Conservation (phyloP, 2,329 filamentous ascomycete species). For the Dryadomyces quercivorus region DNA sequence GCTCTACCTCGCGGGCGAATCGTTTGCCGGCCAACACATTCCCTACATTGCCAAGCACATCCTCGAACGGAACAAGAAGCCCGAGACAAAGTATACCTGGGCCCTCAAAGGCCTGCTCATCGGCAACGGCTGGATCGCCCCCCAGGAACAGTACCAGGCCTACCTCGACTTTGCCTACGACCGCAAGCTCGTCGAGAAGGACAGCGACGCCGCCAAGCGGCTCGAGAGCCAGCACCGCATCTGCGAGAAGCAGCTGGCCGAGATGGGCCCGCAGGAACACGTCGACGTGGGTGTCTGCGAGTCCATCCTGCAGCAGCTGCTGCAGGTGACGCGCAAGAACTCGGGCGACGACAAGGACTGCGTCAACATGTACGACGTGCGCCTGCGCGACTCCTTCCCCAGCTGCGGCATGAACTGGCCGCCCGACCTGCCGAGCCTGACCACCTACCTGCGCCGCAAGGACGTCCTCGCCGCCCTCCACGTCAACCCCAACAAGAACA, state of each 20-base stretch:
- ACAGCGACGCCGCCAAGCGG: conserved; percentile 47
- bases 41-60: conserved; percentile 93
- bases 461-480: conserved; percentile 75
- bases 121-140: conserved; percentile 95
- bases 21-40: conserved; percentile 92
- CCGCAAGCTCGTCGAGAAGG: conserved; percentile 57
- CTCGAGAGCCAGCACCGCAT: conserved; percentile 57
- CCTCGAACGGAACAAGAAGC: conserved; percentile 69
- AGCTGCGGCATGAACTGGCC: conserved; percentile 98
- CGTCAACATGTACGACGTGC: conserved; percentile 94
- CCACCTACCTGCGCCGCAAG: conserved; percentile 70
- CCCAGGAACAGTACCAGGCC: conserved; percentile 75
- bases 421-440: conserved; percentile 65
- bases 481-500: conserved; percentile 66
- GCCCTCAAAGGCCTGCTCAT: conserved; percentile 77
- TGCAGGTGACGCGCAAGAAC: conserved; percentile 46
- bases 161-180: conserved; percentile 77
- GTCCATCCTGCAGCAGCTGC: conserved; percentile 58
- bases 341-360: conserved; percentile 47
- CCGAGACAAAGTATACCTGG: conserved; percentile 45
- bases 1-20: conserved; percentile 93
- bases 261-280: conserved; percentile 28
- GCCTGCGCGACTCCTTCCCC: conserved; percentile 65
- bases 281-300: conserved; percentile 68
- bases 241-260: conserved; percentile 52